Conservation (phyloP, 441 rosid genomes). For the Daphne laureola region DNA sequence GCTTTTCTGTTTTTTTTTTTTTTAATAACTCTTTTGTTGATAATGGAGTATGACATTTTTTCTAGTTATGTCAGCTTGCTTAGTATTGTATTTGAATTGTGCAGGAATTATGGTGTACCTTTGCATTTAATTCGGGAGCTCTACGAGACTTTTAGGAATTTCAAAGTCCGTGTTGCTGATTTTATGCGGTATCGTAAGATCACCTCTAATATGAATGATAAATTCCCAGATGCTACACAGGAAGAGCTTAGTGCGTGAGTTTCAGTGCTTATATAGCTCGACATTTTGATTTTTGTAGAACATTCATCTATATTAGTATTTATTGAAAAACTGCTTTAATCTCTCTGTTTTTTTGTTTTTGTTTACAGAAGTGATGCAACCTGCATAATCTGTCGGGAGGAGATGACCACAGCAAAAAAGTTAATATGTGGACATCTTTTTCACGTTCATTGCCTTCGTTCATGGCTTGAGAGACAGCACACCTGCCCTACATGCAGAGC, state of each 20-base stretch:
- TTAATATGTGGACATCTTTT: constrained; percentile 92
- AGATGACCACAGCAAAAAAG: constrained; percentile 93
- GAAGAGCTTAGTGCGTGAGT: constrained; percentile 88
- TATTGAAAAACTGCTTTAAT: constrained; percentile 4
- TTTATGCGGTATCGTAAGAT: constrained; percentile 83
- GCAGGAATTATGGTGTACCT: constrained; percentile 94
- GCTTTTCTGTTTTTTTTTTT: no score
- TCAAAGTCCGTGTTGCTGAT: constrained; percentile 90
- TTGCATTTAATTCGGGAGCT: constrained; percentile 92
- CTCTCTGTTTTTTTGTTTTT: constrained; percentile 8
- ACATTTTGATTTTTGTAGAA: constrained; percentile 1
- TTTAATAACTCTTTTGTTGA: no score
- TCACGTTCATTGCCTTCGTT: constrained; percentile 95
- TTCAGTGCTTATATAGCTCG: constrained; percentile 1
- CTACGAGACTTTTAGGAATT: constrained; percentile 92
- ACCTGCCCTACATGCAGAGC: constrained; percentile 98
- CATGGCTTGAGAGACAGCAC: constrained; percentile 96
- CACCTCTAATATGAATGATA: constrained; percentile 94
- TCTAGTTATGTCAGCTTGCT: background rate
- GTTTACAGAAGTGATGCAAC: constrained; percentile 86
- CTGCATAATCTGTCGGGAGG: constrained; percentile 96
- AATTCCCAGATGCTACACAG: constrained; percentile 91
- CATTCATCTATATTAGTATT: constrained; percentile 10
- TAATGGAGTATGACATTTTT: no score
- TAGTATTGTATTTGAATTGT: constrained; percentile 13